These are phyloP conservation scores for Ophiostoma novo-ulmi DNA, from an alignment of 2,329 filamentous ascomycete species.

Conservation along the genomic window DNA sequence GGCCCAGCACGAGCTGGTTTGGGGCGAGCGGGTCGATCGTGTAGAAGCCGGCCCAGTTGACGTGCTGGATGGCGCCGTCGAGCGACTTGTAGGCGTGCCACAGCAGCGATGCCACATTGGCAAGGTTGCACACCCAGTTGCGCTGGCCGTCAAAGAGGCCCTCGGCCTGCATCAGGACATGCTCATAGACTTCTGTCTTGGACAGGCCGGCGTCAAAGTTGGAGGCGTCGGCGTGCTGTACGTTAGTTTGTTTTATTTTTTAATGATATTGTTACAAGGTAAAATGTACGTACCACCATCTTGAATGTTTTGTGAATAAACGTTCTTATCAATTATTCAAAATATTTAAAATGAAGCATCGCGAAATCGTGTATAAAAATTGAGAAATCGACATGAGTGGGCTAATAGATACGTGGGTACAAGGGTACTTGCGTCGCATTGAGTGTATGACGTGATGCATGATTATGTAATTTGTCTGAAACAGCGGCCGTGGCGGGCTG, in stretches of 20 bases:
- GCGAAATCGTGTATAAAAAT: conserved; percentile 1
- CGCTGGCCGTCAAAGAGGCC: conserved; percentile 66
- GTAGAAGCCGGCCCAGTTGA: conserved; percentile 83
- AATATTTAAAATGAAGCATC: background rate
- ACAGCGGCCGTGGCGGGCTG: background rate
- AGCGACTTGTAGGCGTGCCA: conserved; percentile 77
- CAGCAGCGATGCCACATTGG: conserved; percentile 68
- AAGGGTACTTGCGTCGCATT: background rate
- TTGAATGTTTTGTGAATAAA: background rate
- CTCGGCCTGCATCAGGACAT: conserved; percentile 65
- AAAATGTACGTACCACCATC: conserved; percentile 17
- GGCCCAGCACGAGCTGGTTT: conserved; percentile 64
- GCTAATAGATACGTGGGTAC: background rate
- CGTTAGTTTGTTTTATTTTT: background rate
- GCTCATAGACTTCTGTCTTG: conserved; percentile 68
- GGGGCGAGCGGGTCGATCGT: conserved; percentile 46
- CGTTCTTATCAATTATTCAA: background rate
- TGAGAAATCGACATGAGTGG: background rate
- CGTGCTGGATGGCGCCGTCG: conserved; percentile 56
- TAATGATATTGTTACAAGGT: background rate
- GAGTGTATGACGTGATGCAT: background rate
- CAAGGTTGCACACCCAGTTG: conserved; percentile 76
- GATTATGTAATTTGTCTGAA: background rate
- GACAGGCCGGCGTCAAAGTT: conserved; percentile 62
- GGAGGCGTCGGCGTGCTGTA: conserved; percentile 73